A percentile compares a stretch with the other conserved stretches of the same genome.
Conservation (phyloP, 345 rosid species). For the Sisymbrium altissimum region DNA sequence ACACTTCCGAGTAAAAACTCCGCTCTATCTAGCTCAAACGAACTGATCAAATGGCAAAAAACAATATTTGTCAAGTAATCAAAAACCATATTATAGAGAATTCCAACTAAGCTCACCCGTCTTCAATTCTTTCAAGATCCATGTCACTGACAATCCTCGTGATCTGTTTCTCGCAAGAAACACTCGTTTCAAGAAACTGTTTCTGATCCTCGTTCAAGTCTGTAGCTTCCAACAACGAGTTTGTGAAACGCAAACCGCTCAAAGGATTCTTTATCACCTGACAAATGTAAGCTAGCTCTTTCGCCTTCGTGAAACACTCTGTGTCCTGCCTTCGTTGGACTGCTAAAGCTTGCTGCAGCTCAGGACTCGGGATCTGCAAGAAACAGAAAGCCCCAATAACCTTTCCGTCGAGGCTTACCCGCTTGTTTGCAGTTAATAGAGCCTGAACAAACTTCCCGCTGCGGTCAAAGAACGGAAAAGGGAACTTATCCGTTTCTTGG, state of each 20-base stretch:
- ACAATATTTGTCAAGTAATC: neutral
- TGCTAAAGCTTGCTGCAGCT: conserved; percentile 79
- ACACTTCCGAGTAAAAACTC: conserved; percentile 83
- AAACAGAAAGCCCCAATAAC: conserved; percentile 91
- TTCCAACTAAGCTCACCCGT: conserved; percentile 54
- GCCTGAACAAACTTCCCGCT: conserved; percentile 69
- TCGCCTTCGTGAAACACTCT: conserved; percentile 61
- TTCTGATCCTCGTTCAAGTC: conserved; percentile 86
- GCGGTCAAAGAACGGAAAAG: conserved; percentile 77
- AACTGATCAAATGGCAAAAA: conserved; percentile 37
- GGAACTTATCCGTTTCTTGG: conserved; percentile 74
- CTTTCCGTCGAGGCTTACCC: conserved; percentile 64
- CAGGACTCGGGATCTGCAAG: conserved; percentile 92
- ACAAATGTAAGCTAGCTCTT: conserved; percentile 91
- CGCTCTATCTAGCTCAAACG: conserved; percentile 69
- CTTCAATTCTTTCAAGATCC: conserved; percentile 77
- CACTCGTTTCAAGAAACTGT: conserved; percentile 86
- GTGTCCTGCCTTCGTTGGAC: conserved; percentile 77
- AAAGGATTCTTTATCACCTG: conserved; percentile 86
- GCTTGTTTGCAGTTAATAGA: conserved; percentile 84
- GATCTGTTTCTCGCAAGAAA: conserved; percentile 95
- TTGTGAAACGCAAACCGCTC: conserved; percentile 77
- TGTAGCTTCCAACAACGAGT: conserved; percentile 79
- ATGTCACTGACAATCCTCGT: conserved; percentile 61
- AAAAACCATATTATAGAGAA: neutral